These are phyloP conservation scores for Suhomyces canberraensis DNA, from an alignment of 805 yeast species.

Conservation along the genomic window DNA sequence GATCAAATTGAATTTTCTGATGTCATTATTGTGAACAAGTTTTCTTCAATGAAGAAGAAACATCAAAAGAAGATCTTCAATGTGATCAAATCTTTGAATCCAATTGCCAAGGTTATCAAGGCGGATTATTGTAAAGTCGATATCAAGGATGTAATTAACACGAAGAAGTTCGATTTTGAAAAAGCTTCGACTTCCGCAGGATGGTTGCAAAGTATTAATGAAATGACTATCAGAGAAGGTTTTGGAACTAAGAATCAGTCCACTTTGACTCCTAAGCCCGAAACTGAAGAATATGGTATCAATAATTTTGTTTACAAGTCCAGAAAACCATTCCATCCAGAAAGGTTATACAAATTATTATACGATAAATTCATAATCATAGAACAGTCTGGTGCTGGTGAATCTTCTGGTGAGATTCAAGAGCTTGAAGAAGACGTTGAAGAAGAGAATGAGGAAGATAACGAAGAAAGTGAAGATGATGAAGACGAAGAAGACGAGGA, in stretches of 20 bases:
- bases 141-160: conserved; percentile 32
- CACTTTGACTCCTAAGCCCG: conserved; percentile 39
- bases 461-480: conserved; percentile 10
- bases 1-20: conserved; percentile 49
- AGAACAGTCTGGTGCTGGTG: conserved; percentile 16
- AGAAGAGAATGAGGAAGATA: conserved; percentile 8
- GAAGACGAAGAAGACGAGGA: conserved; percentile 12
- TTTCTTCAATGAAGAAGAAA: conserved; percentile 24
- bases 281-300: conserved; percentile 46
- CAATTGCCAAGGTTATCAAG: conserved; percentile 36
- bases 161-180: conserved; percentile 38
- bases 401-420: conserved; percentile 13
- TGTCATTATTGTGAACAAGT: conserved; percentile 42
- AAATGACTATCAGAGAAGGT: conserved; percentile 33
- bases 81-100: conserved; percentile 37
- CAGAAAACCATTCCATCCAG: conserved; percentile 46
- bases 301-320: conserved; percentile 41
- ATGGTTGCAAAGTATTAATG: conserved; percentile 42
- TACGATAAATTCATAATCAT: conserved; percentile 33
- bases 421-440: conserved; percentile 17
- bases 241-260: conserved; percentile 15
- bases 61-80: conserved; percentile 24
- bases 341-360: conserved; percentile 33
- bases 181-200: conserved; percentile 44
- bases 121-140: conserved; percentile 39